Base-by-base conservation (phyloP, 2,329 filamentous ascomycete genomes). In the Paecilomyces sp. region DNA sequence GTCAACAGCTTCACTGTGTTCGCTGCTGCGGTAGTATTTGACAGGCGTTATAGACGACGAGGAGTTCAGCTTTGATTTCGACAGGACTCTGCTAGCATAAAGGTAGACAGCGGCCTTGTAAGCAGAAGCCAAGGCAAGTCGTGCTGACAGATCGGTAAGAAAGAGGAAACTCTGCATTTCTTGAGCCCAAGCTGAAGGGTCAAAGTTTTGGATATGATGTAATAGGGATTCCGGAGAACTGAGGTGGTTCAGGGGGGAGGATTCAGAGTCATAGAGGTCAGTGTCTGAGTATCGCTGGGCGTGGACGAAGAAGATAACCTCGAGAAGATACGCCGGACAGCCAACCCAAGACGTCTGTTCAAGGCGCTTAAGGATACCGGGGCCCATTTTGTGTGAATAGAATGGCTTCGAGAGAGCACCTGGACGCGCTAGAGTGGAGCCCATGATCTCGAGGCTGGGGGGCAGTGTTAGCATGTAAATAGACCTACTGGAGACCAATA, bases 61-160 rank as follows among this genome's bases (percentile, higher is more conserved):
- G 28, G 56, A 41, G 15, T 57, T 59, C 13, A 36, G 53, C 22
- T 31, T 54, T 34, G 57, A 57, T 56, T 56, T 54, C 7, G 72
- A 74, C 57, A 76, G 70, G 1, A 76, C 73, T 8, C 74, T 69
- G 54, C 71, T 73, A 12, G 74, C 71, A 59, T 77, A 77, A 31
- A 77, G 71, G 60, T 76, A 75, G 54, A 77, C 73, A 51, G 73
- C 69, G 25, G 71, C 68, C 63, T 76, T 72, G 64, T 75, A 76
- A 57, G 72, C 65, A 54, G 67, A 69, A 30, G 74, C 82, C 1
- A 83, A 78, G 57, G 74, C 74, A 56, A 84, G 78, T 57, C 78
- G 79, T 62, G 75, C 71, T 55, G 77, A 74, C 12, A 83, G 70
- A 15, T 79, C 74, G 1, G 75, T 67, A 28, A 83, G 79, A 69